Evolutionary conservation across 2,329 filamentous ascomycete species (phyloP).

Genomic region (Penicillium sp.): DNA sequence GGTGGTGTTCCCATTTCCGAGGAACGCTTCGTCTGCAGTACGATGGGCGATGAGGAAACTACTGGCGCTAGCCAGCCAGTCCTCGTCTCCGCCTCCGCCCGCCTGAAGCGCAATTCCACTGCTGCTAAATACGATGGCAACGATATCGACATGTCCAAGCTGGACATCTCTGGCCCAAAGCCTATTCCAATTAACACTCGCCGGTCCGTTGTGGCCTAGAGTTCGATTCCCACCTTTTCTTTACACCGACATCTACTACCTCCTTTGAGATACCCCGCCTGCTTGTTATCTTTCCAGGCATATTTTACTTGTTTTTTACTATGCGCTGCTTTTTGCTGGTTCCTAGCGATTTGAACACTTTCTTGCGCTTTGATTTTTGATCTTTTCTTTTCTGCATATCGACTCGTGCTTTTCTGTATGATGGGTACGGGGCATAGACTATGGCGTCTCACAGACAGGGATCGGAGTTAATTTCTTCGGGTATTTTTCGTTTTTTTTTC

Average conservation of each 20-base stretch:
- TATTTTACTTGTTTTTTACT: neutral
- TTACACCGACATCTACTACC: neutral
- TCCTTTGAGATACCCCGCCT: slow-evolving; percentile 15
- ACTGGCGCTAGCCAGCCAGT: slow-evolving; percentile 23
- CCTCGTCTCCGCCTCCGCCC: slow-evolving; percentile 22
- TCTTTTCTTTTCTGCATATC: neutral
- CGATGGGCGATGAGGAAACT: slow-evolving; percentile 33
- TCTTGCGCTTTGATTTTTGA: slow-evolving; percentile 7
- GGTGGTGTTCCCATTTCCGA: slow-evolving; percentile 45
- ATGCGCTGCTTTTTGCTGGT: neutral
- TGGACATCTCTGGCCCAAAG: slow-evolving; percentile 37
- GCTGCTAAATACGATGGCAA: slow-evolving; percentile 27
- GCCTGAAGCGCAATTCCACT: slow-evolving; percentile 17
- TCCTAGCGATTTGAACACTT: slow-evolving; percentile 2
- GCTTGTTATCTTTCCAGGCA: slow-evolving; percentile 9
- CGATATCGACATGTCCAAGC: slow-evolving; percentile 34
- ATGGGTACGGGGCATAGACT: slow-evolving; percentile 25
- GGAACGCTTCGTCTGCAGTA: slow-evolving; percentile 43
- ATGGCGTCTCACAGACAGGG: slow-evolving; percentile 25
- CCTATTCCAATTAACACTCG: slow-evolving; percentile 40
- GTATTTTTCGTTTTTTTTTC: neutral
- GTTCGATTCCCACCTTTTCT: neutral
- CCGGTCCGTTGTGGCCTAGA: slow-evolving; percentile 38
- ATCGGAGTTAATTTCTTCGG: slow-evolving; percentile 17
- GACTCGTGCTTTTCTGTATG: slow-evolving; percentile 2